Evolutionary conservation across 139 green algal species (phyloP), one percentile per base, ranked within the genome.

Genomic region (Chlorella sp.): DNA sequence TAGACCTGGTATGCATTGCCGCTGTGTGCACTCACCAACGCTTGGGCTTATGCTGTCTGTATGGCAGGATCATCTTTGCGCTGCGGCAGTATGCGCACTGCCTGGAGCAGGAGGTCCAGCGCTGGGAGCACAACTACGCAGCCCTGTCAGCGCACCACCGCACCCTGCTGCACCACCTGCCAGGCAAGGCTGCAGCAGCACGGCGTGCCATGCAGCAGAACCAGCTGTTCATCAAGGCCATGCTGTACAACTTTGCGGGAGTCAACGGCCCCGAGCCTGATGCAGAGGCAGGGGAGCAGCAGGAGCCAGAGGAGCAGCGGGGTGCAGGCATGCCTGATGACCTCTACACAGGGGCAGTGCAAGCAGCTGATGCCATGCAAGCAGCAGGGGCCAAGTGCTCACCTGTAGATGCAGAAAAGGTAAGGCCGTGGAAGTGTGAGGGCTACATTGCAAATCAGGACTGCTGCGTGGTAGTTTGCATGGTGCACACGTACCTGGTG

Each of bases 81-180:
- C 83, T 97, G 23, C 81, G 74, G 0, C 62, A 80, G 3, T 97
- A 97, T 59, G 51, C 49, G 1, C 26, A 34, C 4, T 74, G 85
- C n/a, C 83, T 78, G 1, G 82, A 85, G 26, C 77, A 66, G 42
- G 89, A 97, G 67, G 80, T 96, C 30, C 32, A 49, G 0, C 78
- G 92, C 14, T 97, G 92, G 92, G 76, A 92, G 69, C 65, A 71
- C 55, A 95, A 93, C 69, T 90, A 82, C 65, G 29, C 24, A 0
- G 69, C 62, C n/a, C 73, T 95, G 6, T 70, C 82, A 26, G 42
- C 77, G 0, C 42, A 75, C 31, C 88, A 94, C 71, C 72, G 76
- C 36, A 32, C 49, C 1, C 70, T 90, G 42, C 62, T 91, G 31
- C 65, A 66, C 24, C 31, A 63, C 31, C 71, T 84, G 49, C 71